Conservation (phyloP, 169 alveolate species). For the Plasmodium blacklocki region DNA sequence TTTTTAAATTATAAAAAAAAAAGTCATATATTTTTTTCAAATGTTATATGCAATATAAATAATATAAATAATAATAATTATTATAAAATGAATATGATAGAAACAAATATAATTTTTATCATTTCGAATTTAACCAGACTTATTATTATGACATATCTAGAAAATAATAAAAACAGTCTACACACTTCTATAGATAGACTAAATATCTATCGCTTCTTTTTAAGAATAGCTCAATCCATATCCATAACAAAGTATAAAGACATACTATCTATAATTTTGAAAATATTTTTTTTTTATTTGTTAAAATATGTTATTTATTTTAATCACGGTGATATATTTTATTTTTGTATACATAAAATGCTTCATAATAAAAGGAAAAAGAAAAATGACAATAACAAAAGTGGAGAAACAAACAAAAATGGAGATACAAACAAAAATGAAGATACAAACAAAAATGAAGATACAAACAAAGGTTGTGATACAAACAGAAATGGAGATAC, state of each 20-base stretch:
- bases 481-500: neutral
- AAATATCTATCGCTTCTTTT: constrained; percentile 48
- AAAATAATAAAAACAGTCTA: constrained; percentile 11
- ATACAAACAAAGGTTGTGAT: neutral
- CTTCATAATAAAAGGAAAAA: constrained; percentile 31
- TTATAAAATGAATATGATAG: constrained; percentile 13
- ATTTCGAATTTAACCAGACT: constrained; percentile 18
- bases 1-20: too few relatives aligned
- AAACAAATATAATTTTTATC: constrained; percentile 20
- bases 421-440: neutral
- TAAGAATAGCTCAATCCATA: constrained; percentile 60
- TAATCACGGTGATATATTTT: constrained; percentile 49
- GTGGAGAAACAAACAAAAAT: neutral
- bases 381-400: neutral
- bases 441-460: neutral
- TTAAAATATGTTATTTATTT: constrained; percentile 68
- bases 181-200: constrained; percentile 58
- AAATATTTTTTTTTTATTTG: constrained; percentile 52
- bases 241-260: constrained; percentile 35
- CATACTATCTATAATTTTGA: constrained; percentile 11
- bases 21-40: too few relatives aligned
- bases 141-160: constrained; percentile 18
- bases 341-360: constrained; percentile 32
- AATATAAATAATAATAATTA: neutral
- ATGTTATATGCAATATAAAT: neutral